Evolutionary conservation across 1,284 basidiomycete species (phyloP).

Genomic region (Naganishia sp.): DNA sequence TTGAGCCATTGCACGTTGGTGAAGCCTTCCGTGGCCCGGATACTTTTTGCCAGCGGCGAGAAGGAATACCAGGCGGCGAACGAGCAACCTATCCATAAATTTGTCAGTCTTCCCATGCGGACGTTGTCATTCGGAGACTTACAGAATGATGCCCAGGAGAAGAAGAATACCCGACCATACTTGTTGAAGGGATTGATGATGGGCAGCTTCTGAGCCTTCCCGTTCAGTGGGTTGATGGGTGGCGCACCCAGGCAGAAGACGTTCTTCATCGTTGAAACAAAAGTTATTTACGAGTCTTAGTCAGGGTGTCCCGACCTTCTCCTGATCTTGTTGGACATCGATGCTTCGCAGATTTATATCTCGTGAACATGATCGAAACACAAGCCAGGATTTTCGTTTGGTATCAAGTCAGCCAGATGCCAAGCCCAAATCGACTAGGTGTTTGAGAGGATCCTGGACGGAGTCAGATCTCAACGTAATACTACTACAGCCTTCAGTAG

Average conservation of each 20-base stretch:
- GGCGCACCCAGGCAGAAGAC: conserved; percentile 25
- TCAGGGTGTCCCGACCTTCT: not conserved
- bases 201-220: conserved; percentile 62
- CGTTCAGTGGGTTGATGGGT: conserved; percentile 59
- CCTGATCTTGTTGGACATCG: not conserved
- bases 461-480: not conserved
- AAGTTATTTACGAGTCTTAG: not conserved
- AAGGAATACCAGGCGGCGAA: conserved; percentile 65
- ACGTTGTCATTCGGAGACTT: conserved; percentile 34
- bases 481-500: not conserved
- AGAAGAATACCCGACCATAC: conserved; percentile 61
- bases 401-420: not conserved
- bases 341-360: not conserved
- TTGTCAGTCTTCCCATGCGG: not conserved
- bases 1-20: conserved; percentile 56
- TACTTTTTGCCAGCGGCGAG: conserved; percentile 63
- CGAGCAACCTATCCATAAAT: conserved; percentile 44
- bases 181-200: conserved; percentile 60
- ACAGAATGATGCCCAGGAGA: conserved; percentile 57
- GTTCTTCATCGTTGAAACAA: conserved; percentile 20
- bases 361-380: too few relatives aligned
- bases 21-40: conserved; percentile 61
- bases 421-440: not conserved
- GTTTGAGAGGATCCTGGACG: not conserved
- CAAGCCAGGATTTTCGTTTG: too few relatives aligned